Evolutionary conservation across 129 eudicot species (phyloP), one percentile per base, ranked within the genome.

Genomic region (Ambrosia trifida): DNA sequence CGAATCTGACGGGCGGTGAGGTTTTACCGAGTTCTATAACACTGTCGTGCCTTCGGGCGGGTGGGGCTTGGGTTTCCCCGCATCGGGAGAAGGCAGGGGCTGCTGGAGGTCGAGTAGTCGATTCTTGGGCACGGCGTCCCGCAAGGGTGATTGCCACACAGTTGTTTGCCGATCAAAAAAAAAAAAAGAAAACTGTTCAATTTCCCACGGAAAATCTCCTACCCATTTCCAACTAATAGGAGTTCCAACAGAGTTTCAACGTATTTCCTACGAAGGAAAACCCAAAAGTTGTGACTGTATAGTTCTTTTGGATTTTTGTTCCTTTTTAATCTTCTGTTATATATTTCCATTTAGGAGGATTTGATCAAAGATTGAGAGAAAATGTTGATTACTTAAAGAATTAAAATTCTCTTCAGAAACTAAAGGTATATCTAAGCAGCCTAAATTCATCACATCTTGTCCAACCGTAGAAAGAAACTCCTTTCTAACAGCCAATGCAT

Each of bases 351-450:
- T 24, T 24, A 91, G 97, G 97, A 72, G 97, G 97, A 70, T 91
- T 78, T 45, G 96, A 91, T 78, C 76, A 67, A 60, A 89, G 97
- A 0, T 78, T 91, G 54, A 82, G 86, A 70, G 97, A 91, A 85
- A 91, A 91, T 64, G 94, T 88, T 11, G 97, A 91, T 51, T 88
- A 86, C 68, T 68, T 91, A 94, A 86, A 53, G 94, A 91, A 76
- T 78, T 91, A 38, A 86, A 84, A 78, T 47, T 4, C 65, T 76
- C 88, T 66, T 94, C 97, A 46, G 77, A 86, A n/a, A n/a, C n/a
- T n/a, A n/a, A 84, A 82, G 94, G 97, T 20, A 85, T 91, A 43
- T 73, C 86, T 49, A 53, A 83, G 17, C 81, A 80, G 45, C 85
- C 86, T 84, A 82, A 75, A 17, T 91, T 86, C 78, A 73, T 91